Base-by-base conservation (phyloP, 306 rosid species). In the Alnus rubra region DNA sequence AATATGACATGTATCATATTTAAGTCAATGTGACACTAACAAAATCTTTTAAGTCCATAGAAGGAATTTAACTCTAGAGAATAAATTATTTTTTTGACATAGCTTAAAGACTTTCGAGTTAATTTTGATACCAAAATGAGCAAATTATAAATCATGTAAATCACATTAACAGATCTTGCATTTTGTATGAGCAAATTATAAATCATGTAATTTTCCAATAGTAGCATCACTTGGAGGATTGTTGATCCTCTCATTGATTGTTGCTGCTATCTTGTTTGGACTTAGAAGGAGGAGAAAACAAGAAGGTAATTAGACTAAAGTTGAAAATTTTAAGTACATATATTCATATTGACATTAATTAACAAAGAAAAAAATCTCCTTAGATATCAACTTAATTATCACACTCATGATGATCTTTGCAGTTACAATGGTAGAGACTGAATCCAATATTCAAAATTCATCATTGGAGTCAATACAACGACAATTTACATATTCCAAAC, bases 161-260 rank as follows among this genome's bases (percentile, higher is more conserved):
- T 23, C 28, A 23, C 28, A 23, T 23, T 23, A 23, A 23, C 28
- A 23, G 28, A 23, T 23, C 28, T 23, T 23, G 28, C 28, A 23
- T 23, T 23, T 23, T 23, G 28, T 23, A 23, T 23, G 28, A n/a
- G n/a, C n/a, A n/a, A n/a, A n/a, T n/a, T n/a, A n/a, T n/a, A n/a
- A n/a, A n/a, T n/a, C n/a, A n/a, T n/a, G n/a, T n/a, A n/a, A n/a
- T n/a, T n/a, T 82, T 80, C 88, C 84, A 2, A 15, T 85, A 44
- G 79, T 73, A 73, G 90, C 93, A 69, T 65, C 88, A 58, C 52
- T 79, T 72, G 80, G 82, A 44, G 97, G 87, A 73, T 19, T 82
- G 80, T 3, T 81, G 23, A 44, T 86, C 45, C 78, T 84, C 12
- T 10, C 82, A 73, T 64, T 79, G 51, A 72, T 73, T 52, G 68